phyloP scores from a whole-genome alignment of 352 stramenopile genomes.

The Phytophthora kernoviae region DNA sequence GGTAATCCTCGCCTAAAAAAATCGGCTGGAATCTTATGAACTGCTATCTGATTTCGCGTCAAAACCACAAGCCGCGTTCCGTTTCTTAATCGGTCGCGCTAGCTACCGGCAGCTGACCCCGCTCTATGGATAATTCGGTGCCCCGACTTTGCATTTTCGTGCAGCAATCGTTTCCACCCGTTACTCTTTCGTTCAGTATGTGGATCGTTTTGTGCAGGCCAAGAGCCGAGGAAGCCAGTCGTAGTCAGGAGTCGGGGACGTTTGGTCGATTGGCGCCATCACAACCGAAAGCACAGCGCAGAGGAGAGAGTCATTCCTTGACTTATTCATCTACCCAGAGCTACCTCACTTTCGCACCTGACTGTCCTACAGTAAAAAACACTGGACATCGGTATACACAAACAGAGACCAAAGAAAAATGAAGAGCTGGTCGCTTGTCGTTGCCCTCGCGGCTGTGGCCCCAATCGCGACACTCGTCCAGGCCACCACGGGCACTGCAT shows the following conservation, averaged over 20 bases:
- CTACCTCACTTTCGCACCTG: constrained; percentile 9
- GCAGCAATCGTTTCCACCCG: background rate
- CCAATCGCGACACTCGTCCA: constrained; percentile 11
- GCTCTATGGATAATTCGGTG: background rate
- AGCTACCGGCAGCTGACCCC: background rate
- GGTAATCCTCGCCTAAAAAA: background rate
- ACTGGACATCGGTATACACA: background rate
- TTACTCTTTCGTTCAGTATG: background rate
- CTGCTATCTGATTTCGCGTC: background rate
- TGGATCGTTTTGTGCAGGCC: background rate
- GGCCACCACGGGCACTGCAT: constrained; percentile 35
- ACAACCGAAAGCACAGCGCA: constrained; percentile 4
- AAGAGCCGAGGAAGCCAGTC: constrained; percentile 5
- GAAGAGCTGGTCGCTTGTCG: constrained; percentile 10
- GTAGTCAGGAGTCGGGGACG: background rate
- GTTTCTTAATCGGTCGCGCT: background rate
- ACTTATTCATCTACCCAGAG: background rate
- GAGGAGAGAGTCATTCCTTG: background rate
- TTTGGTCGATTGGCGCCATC: background rate
- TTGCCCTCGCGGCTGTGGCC: constrained; percentile 5
- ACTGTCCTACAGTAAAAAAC: constrained; percentile 11
- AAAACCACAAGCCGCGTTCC: too few species aligned
- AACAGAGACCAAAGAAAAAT: constrained; percentile 24
- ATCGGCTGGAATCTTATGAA: background rate
- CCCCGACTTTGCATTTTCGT: background rate